Base-by-base conservation (phyloP, 2,329 filamentous ascomycete species). In the Westerdykella ornata region DNA sequence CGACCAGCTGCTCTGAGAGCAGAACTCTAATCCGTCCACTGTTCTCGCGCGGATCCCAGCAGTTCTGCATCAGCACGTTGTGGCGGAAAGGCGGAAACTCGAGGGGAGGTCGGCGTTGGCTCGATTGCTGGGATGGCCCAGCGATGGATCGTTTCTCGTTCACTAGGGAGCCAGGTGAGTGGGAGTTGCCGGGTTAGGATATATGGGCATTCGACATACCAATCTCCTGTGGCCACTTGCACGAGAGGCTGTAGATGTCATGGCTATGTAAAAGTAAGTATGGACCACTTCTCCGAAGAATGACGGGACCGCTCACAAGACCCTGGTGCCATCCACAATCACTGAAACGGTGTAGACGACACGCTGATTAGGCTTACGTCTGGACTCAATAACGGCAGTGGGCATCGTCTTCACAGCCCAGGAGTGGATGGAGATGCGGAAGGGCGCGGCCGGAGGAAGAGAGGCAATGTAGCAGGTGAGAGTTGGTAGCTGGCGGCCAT, bases 21-120 rank as follows among this genome's bases (percentile, higher is more conserved):
- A 88, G 64, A 18, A 94, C 65, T 59, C 84, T 88, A 67, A 94
- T 83, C 6, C 86, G 78, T 5, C 87, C 86, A 15, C 83, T 63
- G 20, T 82, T 72, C 44, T 90, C 85, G 5, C 75, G 76, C 0
- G 84, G 75, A 52, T 80, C 80, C 85, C 86, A 92, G 47, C 80
- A 76, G 42, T 70, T 77, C 53, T 88, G 82, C 32, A 77, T 74
- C 13, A 89, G 71, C 17, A 88, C 71, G 52, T 85, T 80, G 39
- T 74, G 72, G 42, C 84, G 80, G 54, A 92, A 94, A 0, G 67
- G 53, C 0, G 88, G 88, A 48, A 94, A 94, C 26, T 69, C 74
- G 33, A 94, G 74, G 73, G 72, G 42, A 13, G 48, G 37, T 28
- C 49, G 52, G 29, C 45, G 35, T 80, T 78, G 39, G 77, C 80